phyloP scores from a whole-genome alignment of 164 flowering plant species.

The Magnolia kwangsiensis region DNA sequence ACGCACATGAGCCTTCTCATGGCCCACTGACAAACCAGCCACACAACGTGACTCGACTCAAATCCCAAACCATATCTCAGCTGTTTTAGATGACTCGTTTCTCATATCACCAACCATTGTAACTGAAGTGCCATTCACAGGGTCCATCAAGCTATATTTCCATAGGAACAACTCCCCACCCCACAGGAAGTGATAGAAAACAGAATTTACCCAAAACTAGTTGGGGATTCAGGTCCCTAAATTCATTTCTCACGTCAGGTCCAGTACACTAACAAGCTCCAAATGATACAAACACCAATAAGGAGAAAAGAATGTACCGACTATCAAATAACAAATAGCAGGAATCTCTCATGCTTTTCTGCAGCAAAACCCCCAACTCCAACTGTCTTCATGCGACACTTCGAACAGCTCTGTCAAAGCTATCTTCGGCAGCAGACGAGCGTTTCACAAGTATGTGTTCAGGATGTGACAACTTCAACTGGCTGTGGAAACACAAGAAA shows the following conservation, averaged over 20 bases:
- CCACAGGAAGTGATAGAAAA: background rate
- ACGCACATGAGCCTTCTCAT: too few relatives aligned
- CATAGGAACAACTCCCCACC: background rate
- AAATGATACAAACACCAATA: background rate
- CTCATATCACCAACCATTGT: too few relatives aligned
- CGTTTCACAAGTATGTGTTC: conserved; percentile 78
- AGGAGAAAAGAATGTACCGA: background rate
- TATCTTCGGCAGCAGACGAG: conserved; percentile 60
- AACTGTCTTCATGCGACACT: conserved; percentile 41
- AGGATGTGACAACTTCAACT: conserved; percentile 79
- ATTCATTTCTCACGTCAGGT: background rate
- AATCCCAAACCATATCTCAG: too few relatives aligned
- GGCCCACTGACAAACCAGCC: too few relatives aligned
- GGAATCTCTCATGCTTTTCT: background rate
- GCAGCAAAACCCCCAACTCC: background rate
- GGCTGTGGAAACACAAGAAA: conserved; percentile 51
- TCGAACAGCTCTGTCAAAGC: conserved; percentile 81
- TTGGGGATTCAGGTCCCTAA: background rate
- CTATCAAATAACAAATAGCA: background rate
- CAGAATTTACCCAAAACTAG: background rate
- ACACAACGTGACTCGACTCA: too few relatives aligned
- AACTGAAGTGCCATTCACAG: background rate
- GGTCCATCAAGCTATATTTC: background rate
- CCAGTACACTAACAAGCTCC: background rate
- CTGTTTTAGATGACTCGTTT: too few relatives aligned